Evolutionary conservation across 2,329 filamentous ascomycete species (phyloP).

Genomic region (Cordyceps fumosorosea): DNA sequence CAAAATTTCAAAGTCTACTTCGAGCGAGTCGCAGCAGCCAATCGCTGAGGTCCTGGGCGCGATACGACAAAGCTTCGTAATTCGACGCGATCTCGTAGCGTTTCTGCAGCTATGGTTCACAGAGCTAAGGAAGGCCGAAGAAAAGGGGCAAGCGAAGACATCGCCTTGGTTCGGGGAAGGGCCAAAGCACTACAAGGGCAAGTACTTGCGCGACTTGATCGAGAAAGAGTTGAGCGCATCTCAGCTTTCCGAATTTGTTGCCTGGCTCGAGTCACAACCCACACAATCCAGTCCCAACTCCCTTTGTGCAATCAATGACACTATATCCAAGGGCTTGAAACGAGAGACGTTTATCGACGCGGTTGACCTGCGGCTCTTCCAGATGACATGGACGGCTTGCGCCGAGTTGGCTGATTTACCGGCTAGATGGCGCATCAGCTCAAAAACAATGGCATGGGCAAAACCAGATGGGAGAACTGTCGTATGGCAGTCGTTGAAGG

Average conservation of each 20-base stretch:
- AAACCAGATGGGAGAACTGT: conserved; percentile 22
- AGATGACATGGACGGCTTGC: conserved; percentile 9
- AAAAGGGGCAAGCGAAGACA: conserved; percentile 19
- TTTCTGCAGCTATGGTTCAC: conserved; percentile 43
- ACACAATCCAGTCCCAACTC: conserved; percentile 23
- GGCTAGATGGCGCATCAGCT: conserved; percentile 36
- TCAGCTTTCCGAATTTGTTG: conserved; percentile 37
- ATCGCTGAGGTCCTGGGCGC: conserved; percentile 33
- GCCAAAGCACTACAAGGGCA: conserved; percentile 15
- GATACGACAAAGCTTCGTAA: conserved; percentile 38
- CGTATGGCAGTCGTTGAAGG: conserved; percentile 29
- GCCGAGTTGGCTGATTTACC: conserved; percentile 18
- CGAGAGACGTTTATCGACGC: conserved; percentile 37
- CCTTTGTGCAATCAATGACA: conserved; percentile 36
- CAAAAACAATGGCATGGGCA: conserved; percentile 30
- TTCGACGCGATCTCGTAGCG: conserved; percentile 35
- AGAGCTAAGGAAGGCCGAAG: conserved; percentile 32
- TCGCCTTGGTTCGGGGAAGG: conserved; percentile 30
- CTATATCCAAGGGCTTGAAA: conserved; percentile 35
- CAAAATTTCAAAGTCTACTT: conserved; percentile 21
- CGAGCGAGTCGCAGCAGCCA: conserved; percentile 16
- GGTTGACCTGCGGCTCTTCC: conserved; percentile 31
- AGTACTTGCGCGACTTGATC: conserved; percentile 23
- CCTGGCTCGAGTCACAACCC: conserved; percentile 33
- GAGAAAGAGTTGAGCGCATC: conserved; percentile 38